Evolutionary conservation across 345 rosid genomes (phyloP).

Genomic region (Geranium brycei): DNA sequence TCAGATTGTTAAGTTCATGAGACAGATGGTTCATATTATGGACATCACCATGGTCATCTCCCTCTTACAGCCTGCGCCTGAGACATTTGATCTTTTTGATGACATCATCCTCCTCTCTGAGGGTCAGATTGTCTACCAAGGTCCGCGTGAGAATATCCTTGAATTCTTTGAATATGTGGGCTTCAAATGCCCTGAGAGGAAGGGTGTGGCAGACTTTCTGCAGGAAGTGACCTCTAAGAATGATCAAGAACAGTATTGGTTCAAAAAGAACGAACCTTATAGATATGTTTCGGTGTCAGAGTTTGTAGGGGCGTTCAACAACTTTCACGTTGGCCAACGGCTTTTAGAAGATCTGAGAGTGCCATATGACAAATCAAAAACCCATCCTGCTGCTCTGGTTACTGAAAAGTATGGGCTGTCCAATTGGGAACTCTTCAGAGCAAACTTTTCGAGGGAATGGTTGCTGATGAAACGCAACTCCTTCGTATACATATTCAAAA

Average conservation of each 20-base stretch:
- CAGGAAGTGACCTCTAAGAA: conserved; percentile 16
- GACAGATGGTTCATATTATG: conserved; percentile 36
- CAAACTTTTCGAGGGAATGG: conserved; percentile 20
- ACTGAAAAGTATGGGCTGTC: conserved; percentile 24
- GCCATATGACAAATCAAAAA: conserved; percentile 14
- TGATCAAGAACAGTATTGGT: conserved; percentile 30
- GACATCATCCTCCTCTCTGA: conserved; percentile 33
- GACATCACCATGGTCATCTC: conserved; percentile 31
- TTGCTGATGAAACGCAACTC: conserved; percentile 19
- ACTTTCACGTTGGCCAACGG: conserved; percentile 19
- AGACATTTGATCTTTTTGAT: conserved; percentile 35
- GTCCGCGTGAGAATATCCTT: conserved; percentile 25
- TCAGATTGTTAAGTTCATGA: conserved; percentile 32
- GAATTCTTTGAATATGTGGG: conserved; percentile 32
- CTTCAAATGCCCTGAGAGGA: conserved; percentile 37
- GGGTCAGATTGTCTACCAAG: conserved; percentile 37
- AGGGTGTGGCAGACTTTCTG: conserved; percentile 38
- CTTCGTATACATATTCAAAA: conserved; percentile 17
- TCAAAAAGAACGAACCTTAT: conserved; percentile 14
- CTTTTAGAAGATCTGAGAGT: conserved; percentile 12
- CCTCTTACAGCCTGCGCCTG: conserved; percentile 43
- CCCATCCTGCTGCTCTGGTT: conserved; percentile 24
- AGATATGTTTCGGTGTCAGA: conserved; percentile 19
- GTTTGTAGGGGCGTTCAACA: conserved; percentile 12
- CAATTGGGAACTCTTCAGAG: conserved; percentile 24